phyloP scores from a whole-genome alignment of 129 eudicot genomes.

The Dittrichia graveolens region DNA sequence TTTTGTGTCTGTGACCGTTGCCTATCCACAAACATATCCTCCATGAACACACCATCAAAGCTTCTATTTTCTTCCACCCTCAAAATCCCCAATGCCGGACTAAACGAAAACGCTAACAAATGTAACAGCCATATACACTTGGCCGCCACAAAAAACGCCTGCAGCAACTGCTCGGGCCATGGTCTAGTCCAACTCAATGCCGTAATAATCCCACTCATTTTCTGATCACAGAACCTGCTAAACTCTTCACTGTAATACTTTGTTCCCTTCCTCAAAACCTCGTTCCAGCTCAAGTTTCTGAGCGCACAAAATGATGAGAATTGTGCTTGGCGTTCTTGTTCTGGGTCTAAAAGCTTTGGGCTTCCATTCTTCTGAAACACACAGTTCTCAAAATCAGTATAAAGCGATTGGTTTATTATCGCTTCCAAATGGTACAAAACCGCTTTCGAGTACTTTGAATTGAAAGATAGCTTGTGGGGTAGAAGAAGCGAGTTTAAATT shows the following conservation, averaged over 20 bases:
- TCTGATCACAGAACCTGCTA: conserved; percentile 88
- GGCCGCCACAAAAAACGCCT: conserved; percentile 87
- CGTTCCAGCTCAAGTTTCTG: conserved; percentile 88
- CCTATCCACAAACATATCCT: conserved; percentile 60
- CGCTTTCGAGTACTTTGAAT: conserved; percentile 63
- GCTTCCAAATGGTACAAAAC: conserved; percentile 80
- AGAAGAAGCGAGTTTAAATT: conserved; percentile 64
- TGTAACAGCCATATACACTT: conserved; percentile 93
- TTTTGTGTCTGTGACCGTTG: conserved; percentile 48
- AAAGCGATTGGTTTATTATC: conserved; percentile 71
- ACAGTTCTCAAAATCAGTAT: conserved; percentile 88
- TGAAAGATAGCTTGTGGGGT: conserved; percentile 65
- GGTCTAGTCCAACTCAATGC: conserved; percentile 81
- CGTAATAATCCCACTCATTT: conserved; percentile 71
- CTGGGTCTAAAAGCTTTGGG: conserved; percentile 70
- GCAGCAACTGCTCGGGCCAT: conserved; percentile 89
- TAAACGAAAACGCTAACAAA: conserved; percentile 83
- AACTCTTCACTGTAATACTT: conserved; percentile 92
- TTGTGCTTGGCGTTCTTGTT: conserved; percentile 59
- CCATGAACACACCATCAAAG: conserved; percentile 71
- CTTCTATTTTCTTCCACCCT: conserved; percentile 67
- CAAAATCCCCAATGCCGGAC: conserved; percentile 59
- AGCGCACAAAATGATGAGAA: conserved; percentile 72
- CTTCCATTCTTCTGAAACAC: conserved; percentile 74
- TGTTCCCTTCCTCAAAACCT: conserved; percentile 87